These are phyloP conservation scores for Coemansia umbellata DNA, from an alignment of 192 early-diverging fungal species.

Conservation along the genomic window DNA sequence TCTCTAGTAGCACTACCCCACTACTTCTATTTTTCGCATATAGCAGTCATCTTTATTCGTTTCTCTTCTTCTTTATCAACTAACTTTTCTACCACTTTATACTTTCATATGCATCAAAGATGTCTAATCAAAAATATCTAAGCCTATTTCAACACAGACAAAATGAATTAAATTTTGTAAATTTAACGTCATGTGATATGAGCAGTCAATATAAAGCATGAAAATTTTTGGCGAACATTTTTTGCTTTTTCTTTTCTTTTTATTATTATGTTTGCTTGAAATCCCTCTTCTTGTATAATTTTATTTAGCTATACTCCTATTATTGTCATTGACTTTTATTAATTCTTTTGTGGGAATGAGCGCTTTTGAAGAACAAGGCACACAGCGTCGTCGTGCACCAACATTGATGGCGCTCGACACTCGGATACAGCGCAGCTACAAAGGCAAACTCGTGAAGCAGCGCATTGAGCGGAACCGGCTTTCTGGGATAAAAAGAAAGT, in stretches of 20 bases:
- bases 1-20: not conserved
- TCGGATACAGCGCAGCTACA: conserved; percentile 26
- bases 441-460: conserved; percentile 40
- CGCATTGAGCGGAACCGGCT: conserved; percentile 43
- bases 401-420: conserved; percentile 21
- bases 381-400: conserved; percentile 22
- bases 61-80: not conserved
- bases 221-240: not conserved
- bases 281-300: no score
- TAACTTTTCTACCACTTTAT: not conserved
- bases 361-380: not conserved
- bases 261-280: not conserved
- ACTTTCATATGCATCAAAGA: no score
- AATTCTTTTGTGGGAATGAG: not conserved
- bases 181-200: no score
- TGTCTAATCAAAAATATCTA: no score
- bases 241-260: not conserved
- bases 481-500: conserved; percentile 40
- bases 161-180: no score
- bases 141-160: no score
- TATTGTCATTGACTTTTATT: not conserved
- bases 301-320: not conserved
- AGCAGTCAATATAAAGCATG: no score
- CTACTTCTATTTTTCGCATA: conserved; percentile 6
- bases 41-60: not conserved